Evolutionary conservation across 2,329 filamentous ascomycete species (phyloP).

Genomic region (Aspergillus caelatus): DNA sequence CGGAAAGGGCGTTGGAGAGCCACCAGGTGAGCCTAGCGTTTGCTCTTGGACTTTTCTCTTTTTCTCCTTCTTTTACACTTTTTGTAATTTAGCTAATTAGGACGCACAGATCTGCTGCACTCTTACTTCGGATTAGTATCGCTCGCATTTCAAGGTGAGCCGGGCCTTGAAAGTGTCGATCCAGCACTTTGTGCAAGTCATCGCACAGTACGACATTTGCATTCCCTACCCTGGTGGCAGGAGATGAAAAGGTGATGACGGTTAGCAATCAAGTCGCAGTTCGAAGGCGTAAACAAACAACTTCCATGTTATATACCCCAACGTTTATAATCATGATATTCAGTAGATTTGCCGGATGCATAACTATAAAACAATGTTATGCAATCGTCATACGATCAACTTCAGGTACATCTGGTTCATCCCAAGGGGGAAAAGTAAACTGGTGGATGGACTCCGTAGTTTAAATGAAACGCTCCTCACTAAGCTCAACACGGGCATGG

Average conservation of each 20-base stretch:
- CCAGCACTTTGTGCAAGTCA: constrained; percentile 74
- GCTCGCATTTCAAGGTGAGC: constrained; percentile 72
- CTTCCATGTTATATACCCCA: constrained; percentile 12
- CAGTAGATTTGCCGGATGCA: neutral
- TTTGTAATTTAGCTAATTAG: neutral
- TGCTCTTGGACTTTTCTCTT: neutral
- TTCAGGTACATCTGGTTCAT: neutral
- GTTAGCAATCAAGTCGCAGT: neutral
- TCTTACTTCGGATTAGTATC: constrained; percentile 85
- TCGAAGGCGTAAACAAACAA: neutral
- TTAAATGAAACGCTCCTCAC: constrained; percentile 8
- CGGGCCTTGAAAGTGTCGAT: constrained; percentile 71
- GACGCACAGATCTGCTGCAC: constrained; percentile 71
- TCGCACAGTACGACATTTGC: constrained; percentile 43
- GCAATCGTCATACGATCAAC: constrained; percentile 12
- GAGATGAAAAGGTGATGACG: constrained; percentile 9
- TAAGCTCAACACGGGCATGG: neutral
- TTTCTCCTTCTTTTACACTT: neutral
- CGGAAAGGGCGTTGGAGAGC: constrained; percentile 68
- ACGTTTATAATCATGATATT: neutral
- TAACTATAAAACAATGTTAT: constrained; percentile 5
- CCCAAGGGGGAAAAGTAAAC: neutral
- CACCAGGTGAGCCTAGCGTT: constrained; percentile 59
- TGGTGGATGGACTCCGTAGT: neutral
- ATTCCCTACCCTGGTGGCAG: constrained; percentile 45